A percentile compares a stretch with the other conserved stretches of the same genome.
These are phyloP conservation scores for Plasmodium relictum DNA, from an alignment of 169 alveolate species.

Conservation along the genomic window DNA sequence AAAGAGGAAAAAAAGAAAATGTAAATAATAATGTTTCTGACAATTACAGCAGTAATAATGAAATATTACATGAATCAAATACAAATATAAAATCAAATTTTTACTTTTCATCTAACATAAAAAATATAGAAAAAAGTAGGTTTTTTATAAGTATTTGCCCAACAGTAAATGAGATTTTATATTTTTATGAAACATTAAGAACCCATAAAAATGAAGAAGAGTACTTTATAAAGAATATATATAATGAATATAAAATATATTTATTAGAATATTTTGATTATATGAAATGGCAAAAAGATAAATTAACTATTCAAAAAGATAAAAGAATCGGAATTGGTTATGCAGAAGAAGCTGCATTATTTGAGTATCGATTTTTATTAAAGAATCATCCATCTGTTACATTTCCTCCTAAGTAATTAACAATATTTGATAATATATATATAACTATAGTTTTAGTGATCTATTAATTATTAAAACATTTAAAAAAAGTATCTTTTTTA, in stretches of 20 bases:
- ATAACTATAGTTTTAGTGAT: too few species aligned
- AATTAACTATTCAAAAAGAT: constrained; percentile 29
- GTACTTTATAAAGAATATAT: constrained; percentile 12
- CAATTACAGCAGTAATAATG: background rate
- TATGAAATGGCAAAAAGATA: constrained; percentile 45
- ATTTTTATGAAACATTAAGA: constrained; percentile 43
- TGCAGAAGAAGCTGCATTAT: constrained; percentile 67
- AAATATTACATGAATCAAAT: background rate
- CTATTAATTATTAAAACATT: too few species aligned
- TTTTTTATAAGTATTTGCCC: constrained; percentile 62
- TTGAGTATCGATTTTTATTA: constrained; percentile 59
- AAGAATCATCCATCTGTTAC: constrained; percentile 64
- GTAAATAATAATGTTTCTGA: background rate
- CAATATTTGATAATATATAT: too few species aligned
- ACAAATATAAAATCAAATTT: background rate
- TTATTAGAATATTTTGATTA: constrained; percentile 33
- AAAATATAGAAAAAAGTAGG: constrained; percentile 28
- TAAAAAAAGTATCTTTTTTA: too few species aligned
- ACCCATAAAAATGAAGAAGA: background rate
- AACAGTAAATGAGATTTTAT: constrained; percentile 5
- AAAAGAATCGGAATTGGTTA: constrained; percentile 47
- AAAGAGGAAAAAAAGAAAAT: background rate
- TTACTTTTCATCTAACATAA: constrained; percentile 22
- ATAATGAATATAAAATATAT: constrained; percentile 14
- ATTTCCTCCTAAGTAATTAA: constrained; percentile 23